These are phyloP conservation scores for Penicillium vulpinum DNA, from an alignment of 2,329 filamentous ascomycete genomes.

Conservation along the genomic window DNA sequence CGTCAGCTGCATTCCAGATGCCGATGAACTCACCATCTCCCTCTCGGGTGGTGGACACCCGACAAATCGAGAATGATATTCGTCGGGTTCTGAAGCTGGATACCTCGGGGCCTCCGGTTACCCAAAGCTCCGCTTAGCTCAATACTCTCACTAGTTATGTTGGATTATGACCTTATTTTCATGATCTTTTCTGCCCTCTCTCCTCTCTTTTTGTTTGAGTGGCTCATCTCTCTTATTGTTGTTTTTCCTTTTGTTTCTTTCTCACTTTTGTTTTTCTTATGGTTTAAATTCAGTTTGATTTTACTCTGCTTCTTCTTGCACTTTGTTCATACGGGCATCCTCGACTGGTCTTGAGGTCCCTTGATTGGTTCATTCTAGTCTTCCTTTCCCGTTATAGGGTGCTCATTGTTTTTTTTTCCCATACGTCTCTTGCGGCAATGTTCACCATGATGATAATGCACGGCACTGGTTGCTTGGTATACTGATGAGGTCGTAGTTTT, in stretches of 20 bases:
- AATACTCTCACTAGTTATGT: background rate
- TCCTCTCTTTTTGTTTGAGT: slow-evolving; percentile 3
- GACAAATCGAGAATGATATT: slow-evolving; percentile 51
- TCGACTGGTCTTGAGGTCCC: slow-evolving; percentile 23
- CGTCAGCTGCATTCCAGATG: slow-evolving; percentile 23
- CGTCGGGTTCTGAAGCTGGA: slow-evolving; percentile 50
- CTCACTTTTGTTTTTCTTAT: slow-evolving; percentile 3
- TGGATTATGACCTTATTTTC: background rate
- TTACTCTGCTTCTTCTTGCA: slow-evolving; percentile 15
- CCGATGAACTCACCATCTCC: slow-evolving; percentile 26
- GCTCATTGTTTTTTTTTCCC: slow-evolving; percentile 13
- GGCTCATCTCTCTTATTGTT: background rate
- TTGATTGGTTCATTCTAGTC: slow-evolving; percentile 17
- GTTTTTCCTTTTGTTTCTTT: slow-evolving; percentile 11
- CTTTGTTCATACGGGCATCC: slow-evolving; percentile 18
- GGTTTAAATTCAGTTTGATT: slow-evolving; percentile 10
- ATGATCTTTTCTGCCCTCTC: background rate
- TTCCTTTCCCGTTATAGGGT: slow-evolving; percentile 15
- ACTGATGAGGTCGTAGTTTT: slow-evolving; percentile 13
- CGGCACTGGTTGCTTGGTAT: slow-evolving; percentile 21
- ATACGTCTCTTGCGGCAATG: slow-evolving; percentile 10
- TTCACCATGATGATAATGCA: slow-evolving; percentile 20
- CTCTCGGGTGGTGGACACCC: slow-evolving; percentile 38
- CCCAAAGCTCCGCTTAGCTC: slow-evolving; percentile 32
- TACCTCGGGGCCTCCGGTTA: slow-evolving; percentile 30